Percentiles rank a stretch among this genome's conserved stretches.
phyloP scores from a whole-genome alignment of 768 basidiomycete genomes.

The Lentinula raphanica region DNA sequence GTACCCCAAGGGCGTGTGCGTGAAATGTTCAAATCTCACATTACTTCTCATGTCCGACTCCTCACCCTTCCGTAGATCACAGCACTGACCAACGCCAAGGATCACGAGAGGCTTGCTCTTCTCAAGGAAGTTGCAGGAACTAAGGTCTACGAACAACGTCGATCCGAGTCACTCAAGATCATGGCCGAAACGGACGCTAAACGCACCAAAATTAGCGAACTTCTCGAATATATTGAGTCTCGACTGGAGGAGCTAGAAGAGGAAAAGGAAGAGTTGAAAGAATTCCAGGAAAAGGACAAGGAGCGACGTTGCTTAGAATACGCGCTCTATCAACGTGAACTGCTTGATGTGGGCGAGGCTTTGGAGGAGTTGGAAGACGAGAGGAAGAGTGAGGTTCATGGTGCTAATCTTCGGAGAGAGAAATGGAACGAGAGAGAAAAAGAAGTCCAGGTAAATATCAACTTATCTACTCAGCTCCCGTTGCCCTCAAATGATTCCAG shows the following conservation, averaged over 20 bases:
- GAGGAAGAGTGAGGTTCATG: conserved; percentile 74
- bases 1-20: conserved; percentile 94
- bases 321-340: conserved; percentile 84
- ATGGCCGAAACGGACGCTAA: conserved; percentile 97
- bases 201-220: conserved; percentile 83
- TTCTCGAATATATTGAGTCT: conserved; percentile 87
- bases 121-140: conserved; percentile 98
- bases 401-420: conserved; percentile 75
- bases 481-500: conserved; percentile 29
- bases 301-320: conserved; percentile 93
- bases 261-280: conserved; percentile 96
- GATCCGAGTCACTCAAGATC: conserved; percentile 88
- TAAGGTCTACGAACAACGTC: conserved; percentile 94
- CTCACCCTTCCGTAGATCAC: conserved; percentile 67
- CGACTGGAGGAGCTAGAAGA: conserved; percentile 89
- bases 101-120: conserved; percentile 87
- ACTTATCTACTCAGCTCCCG: background rate
- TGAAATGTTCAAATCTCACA: conserved; percentile 10
- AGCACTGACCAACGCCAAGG: conserved; percentile 93
- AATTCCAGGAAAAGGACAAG: conserved; percentile 94
- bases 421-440: conserved; percentile 82
- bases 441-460: conserved; percentile 63
- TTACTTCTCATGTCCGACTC: background rate
- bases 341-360: conserved; percentile 82
- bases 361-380: conserved; percentile 86